These are phyloP conservation scores for Phytopythium sindhum DNA, from an alignment of 352 stramenopile genomes.

Conservation along the genomic window DNA sequence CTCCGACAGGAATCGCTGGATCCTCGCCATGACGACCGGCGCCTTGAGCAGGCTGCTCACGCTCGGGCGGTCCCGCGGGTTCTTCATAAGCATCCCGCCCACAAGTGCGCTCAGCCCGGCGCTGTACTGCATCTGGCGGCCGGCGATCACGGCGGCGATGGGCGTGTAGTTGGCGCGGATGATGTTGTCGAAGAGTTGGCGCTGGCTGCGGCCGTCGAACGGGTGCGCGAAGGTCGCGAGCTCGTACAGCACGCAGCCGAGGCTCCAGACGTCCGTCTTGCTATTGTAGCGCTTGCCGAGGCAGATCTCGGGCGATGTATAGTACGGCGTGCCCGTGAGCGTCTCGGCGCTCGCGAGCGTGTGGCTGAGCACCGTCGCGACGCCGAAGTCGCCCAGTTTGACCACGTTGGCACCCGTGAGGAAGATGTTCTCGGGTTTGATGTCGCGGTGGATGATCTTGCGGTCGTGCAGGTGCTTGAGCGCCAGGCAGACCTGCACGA, in stretches of 20 bases:
- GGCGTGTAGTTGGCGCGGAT: conserved; percentile 26
- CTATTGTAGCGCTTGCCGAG: conserved; percentile 90
- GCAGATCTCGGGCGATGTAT: conserved; percentile 94
- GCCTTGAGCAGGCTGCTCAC: conserved; percentile 57
- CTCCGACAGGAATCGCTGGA: conserved; percentile 61
- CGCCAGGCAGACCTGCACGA: conserved; percentile 71
- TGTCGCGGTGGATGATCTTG: conserved; percentile 85
- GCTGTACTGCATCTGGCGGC: conserved; percentile 14
- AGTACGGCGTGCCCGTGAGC: conserved; percentile 85
- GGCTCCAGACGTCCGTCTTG: conserved; percentile 93
- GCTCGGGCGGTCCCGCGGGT: conserved; percentile 55
- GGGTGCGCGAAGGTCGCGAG: conserved; percentile 84
- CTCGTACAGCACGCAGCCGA: conserved; percentile 94
- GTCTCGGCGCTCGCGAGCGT: conserved; percentile 72
- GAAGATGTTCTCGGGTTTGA: conserved; percentile 89
- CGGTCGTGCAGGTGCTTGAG: conserved; percentile 79
- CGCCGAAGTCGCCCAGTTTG: conserved; percentile 78
- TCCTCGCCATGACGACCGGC: conserved; percentile 56
- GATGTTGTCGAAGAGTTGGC: conserved; percentile 78
- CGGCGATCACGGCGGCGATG: conserved; percentile 10
- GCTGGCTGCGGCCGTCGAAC: conserved; percentile 84
- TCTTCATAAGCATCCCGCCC: conserved; percentile 56
- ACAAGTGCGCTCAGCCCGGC: conserved; percentile 33
- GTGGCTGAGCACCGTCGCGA: conserved; percentile 69
- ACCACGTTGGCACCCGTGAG: conserved; percentile 57